phyloP scores from a whole-genome alignment of 2,329 filamentous ascomycete species.

The Sporothrix humicola region DNA sequence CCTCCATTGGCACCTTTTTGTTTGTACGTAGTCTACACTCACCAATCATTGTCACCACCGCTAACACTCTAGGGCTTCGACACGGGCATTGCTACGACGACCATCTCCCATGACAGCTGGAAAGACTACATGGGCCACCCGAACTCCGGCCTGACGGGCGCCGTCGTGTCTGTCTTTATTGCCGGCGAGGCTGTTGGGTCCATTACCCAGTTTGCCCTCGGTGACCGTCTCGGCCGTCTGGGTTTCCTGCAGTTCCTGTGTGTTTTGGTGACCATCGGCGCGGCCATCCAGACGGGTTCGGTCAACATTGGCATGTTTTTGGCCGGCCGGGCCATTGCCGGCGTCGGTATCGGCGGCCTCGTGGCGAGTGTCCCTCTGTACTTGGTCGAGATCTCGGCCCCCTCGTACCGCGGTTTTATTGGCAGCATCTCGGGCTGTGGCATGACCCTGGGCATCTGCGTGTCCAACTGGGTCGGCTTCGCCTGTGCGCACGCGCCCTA shows the following conservation, averaged over 20 bases:
- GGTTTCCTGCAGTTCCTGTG: constrained; percentile 61
- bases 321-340: constrained; percentile 55
- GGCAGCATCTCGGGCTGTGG: constrained; percentile 60
- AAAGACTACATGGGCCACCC: constrained; percentile 63
- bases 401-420: constrained; percentile 56
- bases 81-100: constrained; percentile 40
- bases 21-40: constrained; percentile 51
- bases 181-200: constrained; percentile 63
- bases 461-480: constrained; percentile 63
- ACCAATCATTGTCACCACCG: background rate
- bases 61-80: constrained; percentile 20
- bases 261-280: constrained; percentile 60
- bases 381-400: constrained; percentile 60
- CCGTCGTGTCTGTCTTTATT: constrained; percentile 63
- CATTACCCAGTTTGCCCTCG: constrained; percentile 59
- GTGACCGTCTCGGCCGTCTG: constrained; percentile 58
- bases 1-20: constrained; percentile 64
- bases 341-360: constrained; percentile 52
- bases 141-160: constrained; percentile 60
- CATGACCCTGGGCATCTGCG: constrained; percentile 61
- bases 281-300: constrained; percentile 58
- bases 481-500: constrained; percentile 61
- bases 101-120: constrained; percentile 65
- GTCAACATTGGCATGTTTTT: constrained; percentile 62
- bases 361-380: constrained; percentile 61